Evolutionary conservation across 2,329 filamentous ascomycete genomes (phyloP), one percentile per base, ranked within the genome.

Genomic region (Emergomyces orientalis): DNA sequence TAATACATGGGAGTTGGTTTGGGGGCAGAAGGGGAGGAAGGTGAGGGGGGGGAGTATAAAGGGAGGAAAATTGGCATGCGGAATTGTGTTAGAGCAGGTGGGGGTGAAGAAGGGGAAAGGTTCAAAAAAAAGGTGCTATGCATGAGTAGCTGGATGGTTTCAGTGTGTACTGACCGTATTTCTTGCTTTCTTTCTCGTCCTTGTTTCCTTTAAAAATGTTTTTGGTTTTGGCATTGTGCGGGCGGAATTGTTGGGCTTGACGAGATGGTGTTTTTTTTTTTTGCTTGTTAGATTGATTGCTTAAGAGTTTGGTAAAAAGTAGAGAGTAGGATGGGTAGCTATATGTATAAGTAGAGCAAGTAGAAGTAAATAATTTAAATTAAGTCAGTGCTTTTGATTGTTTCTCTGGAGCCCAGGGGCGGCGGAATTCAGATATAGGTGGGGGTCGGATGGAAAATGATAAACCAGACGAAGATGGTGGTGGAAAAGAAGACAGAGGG

Each of bases 151-250:
- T 25, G 22, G 9, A 54, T 19, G 17, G 9, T 8, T 27, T 54
- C 14, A 11, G 5, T 19, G 14, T n/a, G 32, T 45, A 60, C 67
- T 60, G 70, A 78, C 76, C 70, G 74, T 71, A 65, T 76, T 75
- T 25, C 72, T 71, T 17, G 70, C 65, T 64, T 79, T 79, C 64
- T 79, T 80, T 65, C 73, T 75, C 6, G 73, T 67, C 63, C 77
- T 79, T 1, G 78, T 73, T 45, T 77, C 75, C 65, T 76, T 78
- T 19, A 77, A 67, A 14, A 77, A 69, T 9, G 70, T 62, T 65
- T 77, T 78, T 22, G 69, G 72, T 65, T 76, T 77, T 17, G 74
- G 73, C 76, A 77, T 78, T 68, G 63, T 64, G 14, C 5, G 13
- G 17, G 39, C 9, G 41, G 14, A 37, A 54, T 19, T 22, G 43